Evolutionary conservation across 2,329 filamentous ascomycete species (phyloP).

Genomic region (Cadophora luteo-olivacea): DNA sequence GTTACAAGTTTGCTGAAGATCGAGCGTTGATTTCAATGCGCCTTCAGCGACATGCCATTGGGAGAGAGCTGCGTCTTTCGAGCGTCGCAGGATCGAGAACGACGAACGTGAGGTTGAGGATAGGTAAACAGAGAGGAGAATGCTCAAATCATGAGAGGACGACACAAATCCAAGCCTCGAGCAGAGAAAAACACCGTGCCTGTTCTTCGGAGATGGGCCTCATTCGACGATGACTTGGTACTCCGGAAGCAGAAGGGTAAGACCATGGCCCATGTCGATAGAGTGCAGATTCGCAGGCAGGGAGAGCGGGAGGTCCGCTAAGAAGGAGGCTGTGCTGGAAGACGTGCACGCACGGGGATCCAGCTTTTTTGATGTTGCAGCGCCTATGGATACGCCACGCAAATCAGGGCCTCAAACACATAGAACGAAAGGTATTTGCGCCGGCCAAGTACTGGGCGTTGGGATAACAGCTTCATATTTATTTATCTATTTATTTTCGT

Average conservation of each 20-base stretch:
- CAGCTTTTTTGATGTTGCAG: constrained; percentile 4
- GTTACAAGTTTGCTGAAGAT: constrained; percentile 20
- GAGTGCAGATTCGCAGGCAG: background rate
- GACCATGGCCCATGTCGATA: constrained; percentile 13
- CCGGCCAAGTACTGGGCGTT: constrained; percentile 10
- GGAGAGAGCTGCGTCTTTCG: constrained; percentile 9
- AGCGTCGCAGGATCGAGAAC: constrained; percentile 1
- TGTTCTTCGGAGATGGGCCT: constrained; percentile 14
- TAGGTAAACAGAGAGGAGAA: background rate
- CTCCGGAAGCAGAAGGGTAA: constrained; percentile 15
- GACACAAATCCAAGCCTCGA: background rate
- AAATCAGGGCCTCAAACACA: constrained; percentile 16
- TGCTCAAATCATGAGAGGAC: background rate
- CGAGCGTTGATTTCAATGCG: constrained; percentile 14
- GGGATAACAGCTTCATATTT: background rate
- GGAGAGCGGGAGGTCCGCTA: constrained; percentile 3
- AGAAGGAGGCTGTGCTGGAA: constrained; percentile 17
- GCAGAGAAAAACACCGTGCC: constrained; percentile 4
- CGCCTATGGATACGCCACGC: constrained; percentile 18
- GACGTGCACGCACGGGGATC: background rate
- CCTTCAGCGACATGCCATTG: constrained; percentile 17
- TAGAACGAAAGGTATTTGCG: background rate
- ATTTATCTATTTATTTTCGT: background rate
- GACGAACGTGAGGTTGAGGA: background rate
- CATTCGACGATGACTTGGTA: constrained; percentile 20